Conservation (phyloP, 2,329 filamentous ascomycete genomes). For the Alternaria arborescens region DNA sequence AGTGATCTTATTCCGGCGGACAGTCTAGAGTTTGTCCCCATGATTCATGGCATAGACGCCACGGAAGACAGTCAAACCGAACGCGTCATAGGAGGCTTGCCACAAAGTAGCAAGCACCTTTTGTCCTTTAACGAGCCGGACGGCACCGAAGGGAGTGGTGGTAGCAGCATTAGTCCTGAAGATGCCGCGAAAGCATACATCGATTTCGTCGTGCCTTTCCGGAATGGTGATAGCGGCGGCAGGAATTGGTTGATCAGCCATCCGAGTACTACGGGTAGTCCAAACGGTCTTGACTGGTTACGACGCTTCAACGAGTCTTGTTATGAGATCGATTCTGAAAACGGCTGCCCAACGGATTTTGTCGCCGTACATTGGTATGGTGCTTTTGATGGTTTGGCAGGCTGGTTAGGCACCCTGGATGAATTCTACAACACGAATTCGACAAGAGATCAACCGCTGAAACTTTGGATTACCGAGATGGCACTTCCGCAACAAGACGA, state of each 20-base stretch:
- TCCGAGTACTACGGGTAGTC: constrained; percentile 72
- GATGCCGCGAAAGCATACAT: constrained; percentile 75
- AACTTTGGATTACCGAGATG: constrained; percentile 82
- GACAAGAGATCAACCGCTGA: constrained; percentile 52
- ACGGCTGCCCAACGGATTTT: constrained; percentile 61
- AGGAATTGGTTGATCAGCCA: constrained; percentile 70
- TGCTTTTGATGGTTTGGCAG: constrained; percentile 72
- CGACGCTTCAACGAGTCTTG: constrained; percentile 71
- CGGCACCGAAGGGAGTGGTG: constrained; percentile 64
- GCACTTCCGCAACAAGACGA: constrained; percentile 67
- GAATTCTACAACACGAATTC: constrained; percentile 60
- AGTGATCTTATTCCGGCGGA: constrained; percentile 58
- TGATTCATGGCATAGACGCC: constrained; percentile 73
- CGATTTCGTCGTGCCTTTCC: constrained; percentile 74
- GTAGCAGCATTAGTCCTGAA: constrained; percentile 68
- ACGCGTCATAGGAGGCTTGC: constrained; percentile 67
- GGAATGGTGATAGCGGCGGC: constrained; percentile 56
- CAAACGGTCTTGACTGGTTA: constrained; percentile 72
- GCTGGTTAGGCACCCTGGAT: constrained; percentile 69
- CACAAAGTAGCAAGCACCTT: constrained; percentile 70
- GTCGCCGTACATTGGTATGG: constrained; percentile 67
- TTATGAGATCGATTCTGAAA: constrained; percentile 43
- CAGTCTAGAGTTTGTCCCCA: constrained; percentile 77
- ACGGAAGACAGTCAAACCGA: constrained; percentile 57
- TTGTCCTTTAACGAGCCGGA: constrained; percentile 85